Evolutionary conservation across 768 basidiomycete genomes (phyloP).

Genomic region (Terana coerulea): DNA sequence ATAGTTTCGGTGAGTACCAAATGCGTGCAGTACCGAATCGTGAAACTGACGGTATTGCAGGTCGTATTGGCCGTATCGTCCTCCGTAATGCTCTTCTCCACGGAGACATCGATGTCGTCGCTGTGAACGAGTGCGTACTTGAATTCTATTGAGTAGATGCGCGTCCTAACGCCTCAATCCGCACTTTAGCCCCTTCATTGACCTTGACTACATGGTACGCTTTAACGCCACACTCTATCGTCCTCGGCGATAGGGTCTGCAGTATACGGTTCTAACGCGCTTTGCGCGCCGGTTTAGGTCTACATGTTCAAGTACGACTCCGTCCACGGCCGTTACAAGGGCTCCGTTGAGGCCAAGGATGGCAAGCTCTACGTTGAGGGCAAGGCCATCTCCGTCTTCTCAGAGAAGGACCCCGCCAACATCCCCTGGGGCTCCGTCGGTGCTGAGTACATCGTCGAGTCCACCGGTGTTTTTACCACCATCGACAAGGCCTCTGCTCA

Average conservation of each 20-base stretch:
- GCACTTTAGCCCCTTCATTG: conserved; percentile 84
- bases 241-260: background rate
- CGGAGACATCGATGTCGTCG: conserved; percentile 78
- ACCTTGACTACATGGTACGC: conserved; percentile 91
- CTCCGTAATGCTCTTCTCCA: conserved; percentile 86
- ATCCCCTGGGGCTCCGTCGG: conserved; percentile 81
- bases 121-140: conserved; percentile 83
- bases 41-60: conserved; percentile 33
- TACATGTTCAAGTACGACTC: conserved; percentile 99
- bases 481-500: conserved; percentile 89
- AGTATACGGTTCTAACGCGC: background rate
- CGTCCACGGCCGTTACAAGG: conserved; percentile 91
- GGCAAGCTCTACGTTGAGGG: conserved; percentile 88
- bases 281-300: conserved; percentile 44
- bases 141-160: conserved; percentile 1
- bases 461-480: conserved; percentile 99
- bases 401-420: conserved; percentile 80
- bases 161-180: conserved; percentile 9
- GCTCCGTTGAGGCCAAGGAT: conserved; percentile 74
- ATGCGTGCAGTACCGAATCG: background rate
- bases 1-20: conserved; percentile 70
- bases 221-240: background rate
- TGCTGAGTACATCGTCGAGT: conserved; percentile 94
- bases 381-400: conserved; percentile 71
- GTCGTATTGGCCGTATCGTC: conserved; percentile 99